These are phyloP conservation scores for Rhizopogon rudus DNA, from an alignment of 768 basidiomycete genomes.

Conservation along the genomic window DNA sequence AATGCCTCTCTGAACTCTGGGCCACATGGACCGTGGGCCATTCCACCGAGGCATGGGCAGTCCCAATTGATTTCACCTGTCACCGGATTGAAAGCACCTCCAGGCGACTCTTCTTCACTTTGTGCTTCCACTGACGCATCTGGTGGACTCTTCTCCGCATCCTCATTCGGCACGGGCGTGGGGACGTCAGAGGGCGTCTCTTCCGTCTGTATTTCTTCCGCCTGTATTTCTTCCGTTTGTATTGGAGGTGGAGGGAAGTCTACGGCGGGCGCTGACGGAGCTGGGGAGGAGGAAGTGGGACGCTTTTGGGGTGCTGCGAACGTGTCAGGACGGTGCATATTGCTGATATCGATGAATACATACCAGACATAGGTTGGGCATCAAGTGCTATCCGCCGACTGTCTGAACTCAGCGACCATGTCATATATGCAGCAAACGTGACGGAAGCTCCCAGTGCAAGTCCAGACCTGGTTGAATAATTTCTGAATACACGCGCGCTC, in stretches of 20 bases:
- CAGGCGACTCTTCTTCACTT: conserved; percentile 21
- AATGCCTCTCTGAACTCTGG: conserved; percentile 91
- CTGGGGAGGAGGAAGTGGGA: conserved; percentile 1
- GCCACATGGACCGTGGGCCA: conserved; percentile 97
- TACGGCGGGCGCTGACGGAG: conserved; percentile 7
- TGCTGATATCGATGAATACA: conserved; percentile 3
- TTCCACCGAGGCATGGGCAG: conserved; percentile 97
- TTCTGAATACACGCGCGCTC: conserved; percentile 15
- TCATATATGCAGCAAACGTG: conserved; percentile 40
- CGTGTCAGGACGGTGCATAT: neutral
- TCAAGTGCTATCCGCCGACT: conserved; percentile 45
- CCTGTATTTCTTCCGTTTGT: conserved; percentile 10
- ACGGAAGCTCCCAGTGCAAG: conserved; percentile 41
- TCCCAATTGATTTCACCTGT: conserved; percentile 99
- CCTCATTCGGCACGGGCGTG: conserved; percentile 1
- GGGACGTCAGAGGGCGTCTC: conserved; percentile 13
- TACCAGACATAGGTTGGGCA: conserved; percentile 27
- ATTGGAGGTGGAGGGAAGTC: conserved; percentile 17
- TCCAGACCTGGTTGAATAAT: conserved; percentile 22
- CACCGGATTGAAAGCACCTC: conserved; percentile 84
- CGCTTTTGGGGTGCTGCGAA: conserved; percentile 16
- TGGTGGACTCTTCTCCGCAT: conserved; percentile 5
- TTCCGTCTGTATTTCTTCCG: conserved; percentile 12
- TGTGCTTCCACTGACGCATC: conserved; percentile 8
- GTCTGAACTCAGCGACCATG: conserved; percentile 42